A percentile compares a stretch with the other conserved stretches of the same genome.
phyloP scores from a whole-genome alignment of 2,329 filamentous ascomycete species.

The Cladophialophora immunda region DNA sequence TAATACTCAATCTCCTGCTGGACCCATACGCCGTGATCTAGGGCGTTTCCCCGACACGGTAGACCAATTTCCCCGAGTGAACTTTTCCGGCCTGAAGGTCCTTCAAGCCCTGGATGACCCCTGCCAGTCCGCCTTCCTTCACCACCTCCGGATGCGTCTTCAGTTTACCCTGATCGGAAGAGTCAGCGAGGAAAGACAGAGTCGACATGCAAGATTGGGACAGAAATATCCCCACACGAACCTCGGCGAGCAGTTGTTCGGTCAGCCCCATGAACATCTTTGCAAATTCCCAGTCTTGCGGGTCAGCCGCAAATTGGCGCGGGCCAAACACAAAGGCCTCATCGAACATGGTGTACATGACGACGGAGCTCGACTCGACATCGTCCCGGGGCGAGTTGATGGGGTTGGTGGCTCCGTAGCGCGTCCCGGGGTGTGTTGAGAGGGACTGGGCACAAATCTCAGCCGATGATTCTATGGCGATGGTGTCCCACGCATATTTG shows the following conservation, averaged over 20 bases:
- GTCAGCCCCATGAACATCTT: slow-evolving; percentile 52
- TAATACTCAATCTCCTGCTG: too few relatives aligned
- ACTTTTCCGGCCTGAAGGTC: neutral
- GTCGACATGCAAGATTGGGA: neutral
- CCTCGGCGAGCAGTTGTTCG: slow-evolving; percentile 51
- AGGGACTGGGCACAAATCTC: slow-evolving; percentile 47
- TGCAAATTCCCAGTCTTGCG: slow-evolving; percentile 53
- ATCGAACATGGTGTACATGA: slow-evolving; percentile 46
- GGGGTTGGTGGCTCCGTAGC: slow-evolving; percentile 44
- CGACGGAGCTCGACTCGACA: slow-evolving; percentile 43
- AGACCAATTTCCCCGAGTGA: neutral
- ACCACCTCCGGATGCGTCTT: neutral
- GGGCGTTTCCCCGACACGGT: neutral
- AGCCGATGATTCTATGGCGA: slow-evolving; percentile 42
- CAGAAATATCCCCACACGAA: too few relatives aligned
- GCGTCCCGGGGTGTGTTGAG: slow-evolving; percentile 41
- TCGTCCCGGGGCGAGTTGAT: slow-evolving; percentile 43
- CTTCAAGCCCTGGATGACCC: neutral
- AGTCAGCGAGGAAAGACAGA: neutral
- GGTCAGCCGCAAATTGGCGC: slow-evolving; percentile 24
- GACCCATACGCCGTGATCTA: too few relatives aligned
- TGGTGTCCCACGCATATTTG: slow-evolving; percentile 49
- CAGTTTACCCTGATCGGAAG: neutral
- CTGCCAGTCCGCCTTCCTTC: neutral
- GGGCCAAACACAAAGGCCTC: slow-evolving; percentile 42